phyloP scores from a whole-genome alignment of 495 filamentous ascomycete genomes.

The Aspergillus kassunensis region DNA sequence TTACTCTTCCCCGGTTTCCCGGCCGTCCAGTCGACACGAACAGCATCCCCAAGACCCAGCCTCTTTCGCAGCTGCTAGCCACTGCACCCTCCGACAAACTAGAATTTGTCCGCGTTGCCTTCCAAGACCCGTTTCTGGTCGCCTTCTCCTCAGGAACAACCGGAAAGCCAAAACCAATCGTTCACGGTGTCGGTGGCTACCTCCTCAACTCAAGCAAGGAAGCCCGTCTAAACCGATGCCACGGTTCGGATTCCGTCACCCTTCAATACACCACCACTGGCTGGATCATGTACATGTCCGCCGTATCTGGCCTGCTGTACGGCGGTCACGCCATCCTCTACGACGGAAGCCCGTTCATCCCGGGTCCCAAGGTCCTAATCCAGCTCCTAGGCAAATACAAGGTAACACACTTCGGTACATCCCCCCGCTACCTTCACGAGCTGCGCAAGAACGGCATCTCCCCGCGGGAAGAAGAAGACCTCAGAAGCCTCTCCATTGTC shows the following conservation, averaged over 20 bases:
- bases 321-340: constrained; percentile 63
- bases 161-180: constrained; percentile 71
- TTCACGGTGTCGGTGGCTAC: constrained; percentile 63
- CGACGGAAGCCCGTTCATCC: constrained; percentile 74
- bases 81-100: constrained; percentile 38
- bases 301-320: constrained; percentile 47
- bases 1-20: constrained; percentile 63
- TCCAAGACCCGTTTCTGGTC: constrained; percentile 67
- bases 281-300: constrained; percentile 80
- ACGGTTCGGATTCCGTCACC: constrained; percentile 42
- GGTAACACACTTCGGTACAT: constrained; percentile 60
- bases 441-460: constrained; percentile 54
- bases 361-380: constrained; percentile 57
- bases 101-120: constrained; percentile 56
- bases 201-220: constrained; percentile 60
- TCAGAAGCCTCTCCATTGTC: constrained; percentile 55
- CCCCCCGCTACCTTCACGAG: constrained; percentile 70
- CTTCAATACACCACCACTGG: constrained; percentile 64
- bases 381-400: constrained; percentile 40
- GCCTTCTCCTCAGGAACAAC: constrained; percentile 72
- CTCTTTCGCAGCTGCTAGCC: constrained; percentile 49
- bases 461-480: constrained; percentile 58
- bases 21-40: constrained; percentile 53
- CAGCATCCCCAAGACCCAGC: constrained; percentile 49
- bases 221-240: constrained; percentile 53